Base-by-base conservation (phyloP, 306 rosid species). In the Quercus cerris region DNA sequence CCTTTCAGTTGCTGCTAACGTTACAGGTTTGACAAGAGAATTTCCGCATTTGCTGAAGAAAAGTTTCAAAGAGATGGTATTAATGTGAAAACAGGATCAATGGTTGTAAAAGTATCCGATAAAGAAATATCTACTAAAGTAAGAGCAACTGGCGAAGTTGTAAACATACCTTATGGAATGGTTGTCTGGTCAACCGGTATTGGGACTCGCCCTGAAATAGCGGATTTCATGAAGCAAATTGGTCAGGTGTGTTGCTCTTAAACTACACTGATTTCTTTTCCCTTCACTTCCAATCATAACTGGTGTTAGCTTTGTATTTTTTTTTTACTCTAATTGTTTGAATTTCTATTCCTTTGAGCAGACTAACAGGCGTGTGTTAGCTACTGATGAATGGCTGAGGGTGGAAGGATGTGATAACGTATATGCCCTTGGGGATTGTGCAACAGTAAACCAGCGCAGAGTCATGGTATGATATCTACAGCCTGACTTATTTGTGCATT, bases 361-460 rank as follows among this genome's bases (percentile, higher is more conserved):
- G 98, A 87, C 89, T 56, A 93, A 88, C 73, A 82, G 98, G 75
- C 99, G 98, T 73, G 98, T 90, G 64, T 75, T 95, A 56, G 97
- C 98, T 30, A 93, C 97, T 33, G 99, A 95, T 82, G 98, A 95
- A 78, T 95, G 99, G 99, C 90, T 95, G 87, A 91, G 99, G 78
- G 97, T 95, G 12, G 98, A 91, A 77, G 99, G 97, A 71, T 88
- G 93, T 78, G 86, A 85, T 78, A 85, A 81, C 56, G 85, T 93
- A 71, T 95, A 93, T 75, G 97, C 97, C 12, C 90, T 95, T 49
- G 99, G 99, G 83, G 99, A 95, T 78, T 93, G 99, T 57, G 99
- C 98, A 9, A 93, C 99, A 15, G 89, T 95, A 81, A 95, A 95
- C 82, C 99, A 95, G 87, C 93, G 99, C 41, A 93, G 80, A 90